Percentiles rank a stretch among this genome's conserved stretches.
Evolutionary conservation across 495 filamentous ascomycete genomes (phyloP).

Genomic region (Xylaria bambusicola): DNA sequence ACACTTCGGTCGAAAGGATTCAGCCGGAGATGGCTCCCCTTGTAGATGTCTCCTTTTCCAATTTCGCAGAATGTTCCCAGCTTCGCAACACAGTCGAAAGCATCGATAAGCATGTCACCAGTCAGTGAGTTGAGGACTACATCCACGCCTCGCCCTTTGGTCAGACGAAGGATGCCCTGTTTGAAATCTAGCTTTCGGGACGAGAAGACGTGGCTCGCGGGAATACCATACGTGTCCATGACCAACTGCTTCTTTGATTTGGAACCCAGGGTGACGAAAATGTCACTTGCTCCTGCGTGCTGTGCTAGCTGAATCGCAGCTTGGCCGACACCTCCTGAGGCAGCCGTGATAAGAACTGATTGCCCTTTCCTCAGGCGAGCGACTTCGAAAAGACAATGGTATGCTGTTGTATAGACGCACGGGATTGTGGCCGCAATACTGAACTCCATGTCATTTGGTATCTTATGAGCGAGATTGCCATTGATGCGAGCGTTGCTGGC

Average conservation of each 20-base stretch:
- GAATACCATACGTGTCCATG: constrained; percentile 42
- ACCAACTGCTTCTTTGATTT: constrained; percentile 44
- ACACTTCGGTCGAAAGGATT: constrained; percentile 37
- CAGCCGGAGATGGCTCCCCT: constrained; percentile 24
- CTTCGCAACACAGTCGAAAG: constrained; percentile 49
- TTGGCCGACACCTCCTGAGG: constrained; percentile 52
- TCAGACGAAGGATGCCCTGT: constrained; percentile 41
- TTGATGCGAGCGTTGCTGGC: constrained; percentile 15
- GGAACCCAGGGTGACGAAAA: constrained; percentile 49
- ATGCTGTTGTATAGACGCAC: constrained; percentile 54
- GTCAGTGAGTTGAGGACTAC: constrained; percentile 58
- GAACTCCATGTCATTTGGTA: constrained; percentile 50
- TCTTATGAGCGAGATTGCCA: constrained; percentile 18
- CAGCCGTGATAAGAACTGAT: constrained; percentile 54
- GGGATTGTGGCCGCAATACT: constrained; percentile 54
- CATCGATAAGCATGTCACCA: constrained; percentile 47
- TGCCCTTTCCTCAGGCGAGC: constrained; percentile 41
- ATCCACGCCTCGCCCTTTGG: constrained; percentile 51
- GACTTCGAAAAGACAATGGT: constrained; percentile 46
- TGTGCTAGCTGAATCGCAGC: constrained; percentile 52
- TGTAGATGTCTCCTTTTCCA: constrained; percentile 41
- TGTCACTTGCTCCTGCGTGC: constrained; percentile 42
- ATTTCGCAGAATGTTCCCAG: constrained; percentile 59
- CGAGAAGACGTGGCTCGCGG: constrained; percentile 48
- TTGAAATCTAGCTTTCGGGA: constrained; percentile 37